Evolutionary conservation across 1,139 yeast genomes (phyloP), one percentile per base, ranked within the genome.

Genomic region (Diutina rugosa): DNA sequence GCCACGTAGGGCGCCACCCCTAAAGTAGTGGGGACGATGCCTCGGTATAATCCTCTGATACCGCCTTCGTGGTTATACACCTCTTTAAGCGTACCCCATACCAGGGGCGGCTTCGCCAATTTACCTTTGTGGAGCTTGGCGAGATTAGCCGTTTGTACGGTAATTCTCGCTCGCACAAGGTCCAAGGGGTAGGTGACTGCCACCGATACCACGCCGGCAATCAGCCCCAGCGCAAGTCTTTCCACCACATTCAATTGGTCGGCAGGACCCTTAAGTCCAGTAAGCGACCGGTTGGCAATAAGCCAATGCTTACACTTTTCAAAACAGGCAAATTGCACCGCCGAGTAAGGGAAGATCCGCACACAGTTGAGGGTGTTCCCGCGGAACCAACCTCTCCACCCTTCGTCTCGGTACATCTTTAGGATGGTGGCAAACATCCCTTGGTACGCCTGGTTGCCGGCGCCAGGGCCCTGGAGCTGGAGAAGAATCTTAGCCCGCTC

Each of bases 1-100:
- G 97, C 97, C 51, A 90, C 97, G 64, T 91, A 93, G 0, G 99
- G 98, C 0, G 97, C 97, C 14, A 93, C 97, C 1, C 98, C 98
- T 61, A 89, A 70, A 2, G 91, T 82, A 0, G 99, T 91, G 6
- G 98, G 97, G 59, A 85, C 74, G 9, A 91, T 74, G 4, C 99
- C 99, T 57, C 93, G 77, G 66, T 89, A 93, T 21, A 91, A 74
- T 0, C 93, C 96, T 5, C 69, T 60, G 6, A 89, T 44, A 0
- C 97, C 97, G 35, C 99, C 98, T 70, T 93, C 99, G 18, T 77
- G 78, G 14, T 65, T 64, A 68, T 85, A 87, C 26, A 90, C 90
- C 30, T 77, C 74, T 48, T 63, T 64, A 57, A 87, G 69, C 2
- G 90, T 78, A 32, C 75, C 72, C 69, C 79, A 67, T 63, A 90